Conservation (phyloP, 2,329 filamentous ascomycete species). For the Massarina eburnea region DNA sequence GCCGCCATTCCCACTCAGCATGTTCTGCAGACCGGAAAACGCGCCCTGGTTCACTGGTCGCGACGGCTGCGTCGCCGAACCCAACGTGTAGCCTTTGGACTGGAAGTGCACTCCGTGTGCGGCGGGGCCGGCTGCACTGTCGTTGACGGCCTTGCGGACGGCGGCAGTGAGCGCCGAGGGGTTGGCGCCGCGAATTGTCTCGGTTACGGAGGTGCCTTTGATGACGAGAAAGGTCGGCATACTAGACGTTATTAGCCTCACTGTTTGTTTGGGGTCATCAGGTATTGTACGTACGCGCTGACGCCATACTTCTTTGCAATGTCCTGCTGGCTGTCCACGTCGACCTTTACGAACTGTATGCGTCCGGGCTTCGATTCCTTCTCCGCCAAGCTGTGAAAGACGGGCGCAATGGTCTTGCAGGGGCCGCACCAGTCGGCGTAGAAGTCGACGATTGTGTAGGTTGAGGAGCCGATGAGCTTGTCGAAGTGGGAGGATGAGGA, state of each 20-base stretch:
- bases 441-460: conserved; percentile 54
- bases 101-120: conserved; percentile 40
- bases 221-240: conserved; percentile 56
- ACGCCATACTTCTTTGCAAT: conserved; percentile 54
- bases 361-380: conserved; percentile 50
- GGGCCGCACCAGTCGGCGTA: conserved; percentile 61
- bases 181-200: conserved; percentile 53
- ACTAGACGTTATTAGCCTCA: conserved; percentile 19
- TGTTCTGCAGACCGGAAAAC: conserved; percentile 26
- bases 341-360: conserved; percentile 57
- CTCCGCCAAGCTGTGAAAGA: conserved; percentile 54
- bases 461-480: conserved; percentile 35
- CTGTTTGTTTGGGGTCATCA: too few relatives aligned
- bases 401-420: conserved; percentile 57
- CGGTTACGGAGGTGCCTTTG: conserved; percentile 46
- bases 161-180: conserved; percentile 51
- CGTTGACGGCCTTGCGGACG: conserved; percentile 48
- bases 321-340: conserved; percentile 56
- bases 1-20: conserved; percentile 37
- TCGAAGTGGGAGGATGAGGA: conserved; percentile 39
- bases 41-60: conserved; percentile 24
- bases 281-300: conserved; percentile 43
- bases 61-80: conserved; percentile 31
- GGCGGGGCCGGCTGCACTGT: conserved; percentile 41
- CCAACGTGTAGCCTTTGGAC: conserved; percentile 48